Conservation (phyloP, 306 rosid genomes). For the Cicer yamashitae region DNA sequence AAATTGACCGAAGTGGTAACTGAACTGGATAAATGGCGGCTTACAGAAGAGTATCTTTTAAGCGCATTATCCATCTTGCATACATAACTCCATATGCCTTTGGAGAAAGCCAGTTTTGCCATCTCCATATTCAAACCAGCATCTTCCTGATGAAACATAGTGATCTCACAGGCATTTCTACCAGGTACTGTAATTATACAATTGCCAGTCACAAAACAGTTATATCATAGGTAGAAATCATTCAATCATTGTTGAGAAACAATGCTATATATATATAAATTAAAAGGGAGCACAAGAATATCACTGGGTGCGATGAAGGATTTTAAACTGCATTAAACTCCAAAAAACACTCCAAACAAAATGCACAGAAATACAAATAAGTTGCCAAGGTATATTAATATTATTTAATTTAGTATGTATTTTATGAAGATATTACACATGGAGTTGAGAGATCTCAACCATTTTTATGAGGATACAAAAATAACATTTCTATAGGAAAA, state of each 20-base stretch:
- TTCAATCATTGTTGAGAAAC: conserved; percentile 37
- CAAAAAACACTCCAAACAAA: conserved; percentile 5
- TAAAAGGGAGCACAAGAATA: conserved; percentile 38
- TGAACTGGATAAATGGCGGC: conserved; percentile 54
- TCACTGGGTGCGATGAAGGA: conserved; percentile 19
- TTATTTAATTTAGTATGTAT: conserved; percentile 18
- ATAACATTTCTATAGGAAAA: conserved; percentile 30
- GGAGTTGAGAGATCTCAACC: conserved; percentile 18
- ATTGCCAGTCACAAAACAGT: conserved; percentile 39
- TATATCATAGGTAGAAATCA: conserved; percentile 32
- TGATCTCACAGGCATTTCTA: conserved; percentile 86
- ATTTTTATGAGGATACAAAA: conserved; percentile 10
- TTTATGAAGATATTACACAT: conserved; percentile 32
- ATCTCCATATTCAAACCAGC: conserved; percentile 85
- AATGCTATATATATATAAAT: conserved; percentile 29
- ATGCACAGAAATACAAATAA: conserved; percentile 11
- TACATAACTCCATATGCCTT: conserved; percentile 92
- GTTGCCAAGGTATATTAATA: conserved; percentile 22
- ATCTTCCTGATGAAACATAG: conserved; percentile 93
- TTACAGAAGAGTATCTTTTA: conserved; percentile 56
- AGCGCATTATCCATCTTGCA: conserved; percentile 91
- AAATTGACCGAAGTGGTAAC: conserved; percentile 65
- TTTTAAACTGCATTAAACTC: conserved; percentile 30
- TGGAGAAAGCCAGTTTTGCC: conserved; percentile 82
- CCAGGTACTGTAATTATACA: conserved; percentile 68